Evolutionary conservation across 108 stramenopile genomes (phyloP).

Genomic region (Seminavis robusta): DNA sequence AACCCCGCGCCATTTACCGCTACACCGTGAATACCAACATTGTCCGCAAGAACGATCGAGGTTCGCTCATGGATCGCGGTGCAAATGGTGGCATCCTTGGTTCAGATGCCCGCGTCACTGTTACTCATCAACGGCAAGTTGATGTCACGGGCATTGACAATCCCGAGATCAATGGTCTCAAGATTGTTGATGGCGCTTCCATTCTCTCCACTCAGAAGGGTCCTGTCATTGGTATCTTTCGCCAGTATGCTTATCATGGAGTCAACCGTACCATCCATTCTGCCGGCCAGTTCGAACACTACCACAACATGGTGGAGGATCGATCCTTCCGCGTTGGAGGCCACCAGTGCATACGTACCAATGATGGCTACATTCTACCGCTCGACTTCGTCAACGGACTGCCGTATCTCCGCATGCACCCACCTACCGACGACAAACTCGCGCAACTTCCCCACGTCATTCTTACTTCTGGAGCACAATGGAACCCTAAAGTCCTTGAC

Average conservation of each 20-base stretch:
- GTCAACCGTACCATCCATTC: constrained; percentile 24
- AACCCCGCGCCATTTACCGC: no score
- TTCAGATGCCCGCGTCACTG: constrained; percentile 5
- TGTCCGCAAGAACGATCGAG: no score
- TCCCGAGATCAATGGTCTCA: no score
- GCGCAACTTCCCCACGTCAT: constrained; percentile 12
- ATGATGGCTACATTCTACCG: constrained; percentile 11
- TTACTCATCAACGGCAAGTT: no score
- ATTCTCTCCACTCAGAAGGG: no score
- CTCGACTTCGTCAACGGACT: constrained; percentile 4
- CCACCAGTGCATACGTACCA: constrained; percentile 8
- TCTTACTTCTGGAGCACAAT: constrained; percentile 9
- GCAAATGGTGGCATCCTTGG: constrained; percentile 33
- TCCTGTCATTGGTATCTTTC: constrained; percentile 28
- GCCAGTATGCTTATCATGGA: constrained; percentile 26
- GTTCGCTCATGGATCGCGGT: constrained; percentile 32
- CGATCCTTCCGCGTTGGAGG: constrained; percentile 10
- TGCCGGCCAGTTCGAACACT: constrained; percentile 11
- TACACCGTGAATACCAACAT: no score
- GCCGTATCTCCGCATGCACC: not conserved
- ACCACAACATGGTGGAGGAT: constrained; percentile 12
- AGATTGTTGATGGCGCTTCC: no score
- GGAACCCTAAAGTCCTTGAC: constrained; percentile 26
- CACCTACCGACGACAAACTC: not conserved
- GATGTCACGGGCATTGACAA: no score